Conservation (phyloP, 139 green algal species). For the Astrephomene gubernaculifera region DNA sequence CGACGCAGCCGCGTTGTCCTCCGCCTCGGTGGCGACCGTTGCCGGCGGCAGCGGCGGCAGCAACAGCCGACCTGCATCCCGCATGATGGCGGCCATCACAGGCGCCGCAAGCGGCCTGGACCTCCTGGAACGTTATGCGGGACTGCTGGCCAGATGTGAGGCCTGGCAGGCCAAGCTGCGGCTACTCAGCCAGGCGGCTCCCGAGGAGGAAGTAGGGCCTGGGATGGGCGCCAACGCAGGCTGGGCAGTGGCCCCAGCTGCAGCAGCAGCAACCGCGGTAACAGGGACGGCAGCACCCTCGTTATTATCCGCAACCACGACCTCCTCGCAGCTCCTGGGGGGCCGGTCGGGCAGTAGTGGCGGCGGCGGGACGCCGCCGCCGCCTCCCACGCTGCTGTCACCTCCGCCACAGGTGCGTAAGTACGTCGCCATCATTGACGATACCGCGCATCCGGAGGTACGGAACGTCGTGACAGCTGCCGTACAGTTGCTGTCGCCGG, state of each 20-base stretch:
- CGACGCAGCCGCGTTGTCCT: not conserved
- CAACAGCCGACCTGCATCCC: conserved; percentile 7
- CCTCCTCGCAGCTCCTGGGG: not conserved
- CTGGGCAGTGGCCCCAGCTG: too few relatives aligned
- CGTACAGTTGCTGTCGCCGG: not conserved
- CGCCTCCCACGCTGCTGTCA: not conserved
- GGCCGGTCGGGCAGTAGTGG: not conserved
- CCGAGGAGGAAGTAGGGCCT: too few relatives aligned
- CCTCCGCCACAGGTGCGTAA: not conserved
- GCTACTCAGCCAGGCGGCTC: not conserved
- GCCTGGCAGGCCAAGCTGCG: conserved; percentile 38
- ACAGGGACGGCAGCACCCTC: not conserved
- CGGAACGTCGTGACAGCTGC: conserved; percentile 31
- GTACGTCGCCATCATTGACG: conserved; percentile 53
- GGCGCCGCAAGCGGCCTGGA: not conserved
- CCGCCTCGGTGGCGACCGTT: not conserved
- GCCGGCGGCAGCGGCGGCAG: not conserved
- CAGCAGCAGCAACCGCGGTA: too few relatives aligned
- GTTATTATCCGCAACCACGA: not conserved
- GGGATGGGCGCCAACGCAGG: too few relatives aligned
- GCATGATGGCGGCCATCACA: not conserved
- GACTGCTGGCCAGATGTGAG: conserved; percentile 11
- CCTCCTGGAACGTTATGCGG: conserved; percentile 17
- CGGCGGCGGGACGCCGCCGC: not conserved
- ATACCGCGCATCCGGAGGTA: conserved; percentile 56